Conservation (phyloP, 1,284 basidiomycete genomes). For the Tranzscheliella williamsii region DNA sequence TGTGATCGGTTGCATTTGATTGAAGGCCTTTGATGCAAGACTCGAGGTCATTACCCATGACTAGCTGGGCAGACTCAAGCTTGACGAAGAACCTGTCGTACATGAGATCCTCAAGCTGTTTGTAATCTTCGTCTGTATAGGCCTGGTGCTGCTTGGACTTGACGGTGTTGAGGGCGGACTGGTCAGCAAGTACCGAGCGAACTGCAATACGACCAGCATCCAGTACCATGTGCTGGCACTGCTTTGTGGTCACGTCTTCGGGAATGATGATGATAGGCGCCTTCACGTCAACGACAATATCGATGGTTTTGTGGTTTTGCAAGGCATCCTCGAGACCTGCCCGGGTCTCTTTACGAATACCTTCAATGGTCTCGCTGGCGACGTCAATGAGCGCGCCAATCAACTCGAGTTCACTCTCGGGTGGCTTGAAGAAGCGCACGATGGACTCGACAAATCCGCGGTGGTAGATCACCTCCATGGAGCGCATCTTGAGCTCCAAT, state of each 20-base stretch:
- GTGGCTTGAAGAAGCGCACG: slow-evolving; percentile 90
- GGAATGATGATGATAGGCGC: slow-evolving; percentile 97
- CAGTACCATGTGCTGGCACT: slow-evolving; percentile 84
- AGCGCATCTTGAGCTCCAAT: slow-evolving; percentile 85
- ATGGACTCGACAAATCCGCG: slow-evolving; percentile 90
- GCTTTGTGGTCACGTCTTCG: slow-evolving; percentile 75
- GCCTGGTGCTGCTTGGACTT: slow-evolving; percentile 82
- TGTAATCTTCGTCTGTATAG: slow-evolving; percentile 88
- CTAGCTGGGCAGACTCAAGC: slow-evolving; percentile 85
- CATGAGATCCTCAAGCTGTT: slow-evolving; percentile 87
- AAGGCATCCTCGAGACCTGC: slow-evolving; percentile 92
- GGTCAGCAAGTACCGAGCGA: slow-evolving; percentile 84
- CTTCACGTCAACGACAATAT: slow-evolving; percentile 93
- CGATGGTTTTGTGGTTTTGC: slow-evolving; percentile 90
- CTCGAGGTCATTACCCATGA: slow-evolving; percentile 83
- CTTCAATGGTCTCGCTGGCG: slow-evolving; percentile 92
- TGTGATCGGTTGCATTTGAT: slow-evolving; percentile 67
- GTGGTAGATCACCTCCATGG: slow-evolving; percentile 98
- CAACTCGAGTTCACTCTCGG: slow-evolving; percentile 91
- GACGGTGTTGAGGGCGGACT: slow-evolving; percentile 77
- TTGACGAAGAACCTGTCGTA: slow-evolving; percentile 89
- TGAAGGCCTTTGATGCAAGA: slow-evolving; percentile 69
- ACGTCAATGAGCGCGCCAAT: slow-evolving; percentile 74
- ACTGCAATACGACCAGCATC: slow-evolving; percentile 97
- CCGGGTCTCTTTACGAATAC: slow-evolving; percentile 89